Evolutionary conservation across 75 land plant genomes (phyloP).

Genomic region (Cryptomeria japonica): DNA sequence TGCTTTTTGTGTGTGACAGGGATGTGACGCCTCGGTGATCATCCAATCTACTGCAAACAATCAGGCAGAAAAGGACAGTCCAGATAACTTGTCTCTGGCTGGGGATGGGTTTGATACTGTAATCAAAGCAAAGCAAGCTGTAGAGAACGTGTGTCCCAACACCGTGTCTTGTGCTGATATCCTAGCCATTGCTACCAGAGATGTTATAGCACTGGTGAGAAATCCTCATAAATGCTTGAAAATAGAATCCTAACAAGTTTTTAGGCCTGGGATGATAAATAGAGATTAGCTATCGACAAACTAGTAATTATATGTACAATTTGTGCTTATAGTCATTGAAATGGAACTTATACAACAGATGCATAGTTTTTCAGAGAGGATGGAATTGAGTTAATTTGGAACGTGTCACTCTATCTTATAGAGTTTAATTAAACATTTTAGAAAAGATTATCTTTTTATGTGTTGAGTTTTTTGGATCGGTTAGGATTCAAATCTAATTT

Average conservation of each 20-base stretch:
- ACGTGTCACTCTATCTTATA: too few species aligned
- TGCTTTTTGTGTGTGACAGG: constrained; percentile 30
- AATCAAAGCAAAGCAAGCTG: constrained; percentile 71
- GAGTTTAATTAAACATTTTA: too few species aligned
- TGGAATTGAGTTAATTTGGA: too few species aligned
- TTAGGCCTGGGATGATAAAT: background rate
- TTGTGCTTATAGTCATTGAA: background rate
- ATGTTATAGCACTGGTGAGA: constrained; percentile 25
- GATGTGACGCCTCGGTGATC: constrained; percentile 74
- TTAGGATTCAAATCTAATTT: too few species aligned
- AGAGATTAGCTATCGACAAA: background rate
- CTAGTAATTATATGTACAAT: background rate
- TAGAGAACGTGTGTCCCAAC: constrained; percentile 41
- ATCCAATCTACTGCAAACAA: constrained; percentile 47
- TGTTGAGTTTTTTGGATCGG: too few species aligned
- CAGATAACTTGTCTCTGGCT: constrained; percentile 66
- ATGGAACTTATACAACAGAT: background rate
- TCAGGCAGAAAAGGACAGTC: constrained; percentile 67
- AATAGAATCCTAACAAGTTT: background rate
- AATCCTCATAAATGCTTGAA: background rate
- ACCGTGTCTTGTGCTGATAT: constrained; percentile 40
- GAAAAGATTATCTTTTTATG: too few species aligned
- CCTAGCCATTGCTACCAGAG: constrained; percentile 29
- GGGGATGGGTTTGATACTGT: constrained; percentile 93
- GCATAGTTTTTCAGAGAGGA: too few species aligned